These are phyloP conservation scores for Suillus brevipes DNA, from an alignment of 768 basidiomycete genomes.

Conservation along the genomic window DNA sequence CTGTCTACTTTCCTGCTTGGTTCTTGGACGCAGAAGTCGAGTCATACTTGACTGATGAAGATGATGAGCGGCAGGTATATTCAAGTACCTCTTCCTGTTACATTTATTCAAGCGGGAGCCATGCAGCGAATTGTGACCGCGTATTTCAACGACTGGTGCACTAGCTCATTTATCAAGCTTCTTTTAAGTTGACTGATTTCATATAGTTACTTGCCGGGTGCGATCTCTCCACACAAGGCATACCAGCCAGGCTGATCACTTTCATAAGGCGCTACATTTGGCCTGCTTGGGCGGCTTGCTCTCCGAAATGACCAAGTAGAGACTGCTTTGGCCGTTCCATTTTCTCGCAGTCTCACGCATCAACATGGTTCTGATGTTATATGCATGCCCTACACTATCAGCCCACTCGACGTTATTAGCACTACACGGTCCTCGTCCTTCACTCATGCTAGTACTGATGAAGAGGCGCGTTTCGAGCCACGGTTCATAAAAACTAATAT, in stretches of 20 bases:
- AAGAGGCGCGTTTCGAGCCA: conserved; percentile 44
- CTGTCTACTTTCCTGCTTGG: conserved; percentile 67
- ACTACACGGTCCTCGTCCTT: conserved; percentile 35
- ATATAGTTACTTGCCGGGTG: conserved; percentile 33
- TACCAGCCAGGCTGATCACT: conserved; percentile 5
- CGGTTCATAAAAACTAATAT: conserved; percentile 44
- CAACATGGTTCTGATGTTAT: conserved; percentile 51
- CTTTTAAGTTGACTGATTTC: conserved; percentile 16
- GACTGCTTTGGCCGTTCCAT: conserved; percentile 39
- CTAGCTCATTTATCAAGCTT: conserved; percentile 15
- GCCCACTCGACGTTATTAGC: conserved; percentile 53
- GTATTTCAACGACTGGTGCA: conserved; percentile 49
- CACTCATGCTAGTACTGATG: conserved; percentile 35
- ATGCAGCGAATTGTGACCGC: conserved; percentile 24
- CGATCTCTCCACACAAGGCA: conserved; percentile 3
- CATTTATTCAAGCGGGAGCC: neutral
- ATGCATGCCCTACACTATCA: conserved; percentile 57
- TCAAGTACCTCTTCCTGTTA: neutral
- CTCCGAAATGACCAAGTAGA: conserved; percentile 33
- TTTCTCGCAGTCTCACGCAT: conserved; percentile 45
- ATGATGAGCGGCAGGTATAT: conserved; percentile 2
- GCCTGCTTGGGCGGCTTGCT: conserved; percentile 46
- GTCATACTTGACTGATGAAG: conserved; percentile 15
- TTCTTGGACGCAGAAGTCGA: conserved; percentile 55
- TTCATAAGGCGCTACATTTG: conserved; percentile 42